Base-by-base conservation (phyloP, 1,284 basidiomycete species). In the Filobasidium uniguttulatum region DNA sequence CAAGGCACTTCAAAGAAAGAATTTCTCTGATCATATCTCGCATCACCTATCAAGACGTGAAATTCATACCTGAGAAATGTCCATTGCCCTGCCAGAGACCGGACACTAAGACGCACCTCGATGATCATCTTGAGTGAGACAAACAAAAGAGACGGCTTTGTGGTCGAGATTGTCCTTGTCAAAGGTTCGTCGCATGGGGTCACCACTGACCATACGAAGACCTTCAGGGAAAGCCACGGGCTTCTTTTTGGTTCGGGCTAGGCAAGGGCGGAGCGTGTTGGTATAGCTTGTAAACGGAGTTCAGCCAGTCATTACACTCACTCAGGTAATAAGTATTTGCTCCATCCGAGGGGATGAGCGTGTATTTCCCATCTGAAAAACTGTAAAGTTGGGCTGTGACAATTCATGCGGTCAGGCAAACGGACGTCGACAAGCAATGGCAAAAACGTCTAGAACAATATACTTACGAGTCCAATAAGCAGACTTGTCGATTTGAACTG, bases 121-220 rank as follows among this genome's bases (percentile, higher is more conserved):
- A 17, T 59, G 43, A 54, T 63, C 60, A 14, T 41, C 40, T 14
- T 48, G 56, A 25, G 53, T 50, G 44, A 72, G 62, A 52, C 71
- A 72, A 43, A 71, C 69, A 49, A 64, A 72, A n/a, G 62, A 62
- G 49, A 67, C 58, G 17, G 67, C 67, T 20, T 60, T 56, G 51
- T 63, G 54, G 53, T 58, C 58, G 17, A 59, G 49, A 48, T 57
- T 57, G 17, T 31, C 38, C 6, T 56, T 17, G 56, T 60, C 49
- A 54, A 60, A 63, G 1, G 58, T 59, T 25, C 60, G 54, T 44
- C 60, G 54, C 55, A 45, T 60, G 15, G 69, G 65, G 38, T 65
- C 63, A 12, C 73, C 73, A 1, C 61, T 60, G 33, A 74, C 48
- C 67, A 74, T 70, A 37, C 70, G 62, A 14, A 73, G 57, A 15